These are phyloP conservation scores for Colletotrichum musicola DNA, from an alignment of 2,329 filamentous ascomycete genomes.

Conservation along the genomic window DNA sequence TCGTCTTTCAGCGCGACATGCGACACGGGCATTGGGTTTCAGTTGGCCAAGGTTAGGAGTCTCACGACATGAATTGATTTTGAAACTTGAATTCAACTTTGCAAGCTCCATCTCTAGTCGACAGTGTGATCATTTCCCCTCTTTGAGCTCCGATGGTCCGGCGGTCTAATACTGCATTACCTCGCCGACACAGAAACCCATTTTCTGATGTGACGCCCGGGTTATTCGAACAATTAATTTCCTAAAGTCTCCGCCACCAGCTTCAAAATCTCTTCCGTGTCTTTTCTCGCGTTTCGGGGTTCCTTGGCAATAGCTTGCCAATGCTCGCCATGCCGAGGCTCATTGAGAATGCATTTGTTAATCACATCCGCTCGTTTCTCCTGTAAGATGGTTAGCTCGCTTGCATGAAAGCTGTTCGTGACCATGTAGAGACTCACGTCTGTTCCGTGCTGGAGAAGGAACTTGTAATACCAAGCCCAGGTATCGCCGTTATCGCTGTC, in stretches of 20 bases:
- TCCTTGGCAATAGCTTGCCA: conserved; percentile 92
- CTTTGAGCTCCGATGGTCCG: background rate
- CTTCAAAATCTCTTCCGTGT: conserved; percentile 84
- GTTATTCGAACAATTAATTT: conserved; percentile 37
- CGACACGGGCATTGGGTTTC: conserved; percentile 14
- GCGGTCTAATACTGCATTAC: background rate
- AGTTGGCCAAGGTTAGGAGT: conserved; percentile 21
- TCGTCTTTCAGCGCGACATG: background rate
- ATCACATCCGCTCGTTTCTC: conserved; percentile 92
- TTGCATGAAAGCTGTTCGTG: background rate
- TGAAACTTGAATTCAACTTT: conserved; percentile 17
- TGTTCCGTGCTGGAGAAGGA: conserved; percentile 90
- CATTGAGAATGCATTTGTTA: conserved; percentile 82
- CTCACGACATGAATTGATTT: conserved; percentile 11
- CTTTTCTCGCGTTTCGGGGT: conserved; percentile 81
- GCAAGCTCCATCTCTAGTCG: background rate
- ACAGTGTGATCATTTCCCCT: background rate
- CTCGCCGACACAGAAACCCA: background rate
- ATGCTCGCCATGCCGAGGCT: conserved; percentile 91
- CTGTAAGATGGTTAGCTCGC: conserved; percentile 22
- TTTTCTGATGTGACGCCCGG: conserved; percentile 1
- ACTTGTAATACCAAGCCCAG: conserved; percentile 99
- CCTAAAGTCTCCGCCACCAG: conserved; percentile 72
- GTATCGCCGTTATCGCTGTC: conserved; percentile 91
- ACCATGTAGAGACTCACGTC: conserved; percentile 53